Conservation (phyloP, 140 eudicot genomes). For the Oenanthe javanica region DNA sequence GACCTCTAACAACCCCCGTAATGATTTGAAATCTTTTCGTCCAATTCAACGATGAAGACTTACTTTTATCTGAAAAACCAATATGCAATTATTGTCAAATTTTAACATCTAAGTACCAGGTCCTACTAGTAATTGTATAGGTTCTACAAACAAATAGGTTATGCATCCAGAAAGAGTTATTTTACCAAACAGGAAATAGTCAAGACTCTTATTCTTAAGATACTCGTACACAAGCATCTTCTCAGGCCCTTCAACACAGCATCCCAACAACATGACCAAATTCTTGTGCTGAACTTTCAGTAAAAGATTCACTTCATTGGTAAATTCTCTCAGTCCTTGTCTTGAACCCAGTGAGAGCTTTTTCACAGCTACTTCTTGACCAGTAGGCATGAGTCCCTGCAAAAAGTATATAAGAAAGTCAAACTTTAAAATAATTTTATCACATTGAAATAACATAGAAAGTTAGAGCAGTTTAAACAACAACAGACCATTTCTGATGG, state of each 20-base stretch:
- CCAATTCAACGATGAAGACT: conserved; percentile 56
- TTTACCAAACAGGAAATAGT: conserved; percentile 68
- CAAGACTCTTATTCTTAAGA: conserved; percentile 73
- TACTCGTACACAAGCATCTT: conserved; percentile 93
- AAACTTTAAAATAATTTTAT: neutral
- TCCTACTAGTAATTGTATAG: neutral
- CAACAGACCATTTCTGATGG: neutral
- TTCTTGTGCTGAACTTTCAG: conserved; percentile 68
- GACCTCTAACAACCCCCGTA: conserved; percentile 66
- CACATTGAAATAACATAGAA: neutral
- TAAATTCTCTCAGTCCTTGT: conserved; percentile 68
- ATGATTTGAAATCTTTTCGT: conserved; percentile 44
- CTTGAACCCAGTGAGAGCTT: conserved; percentile 61
- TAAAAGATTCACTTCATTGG: conserved; percentile 68
- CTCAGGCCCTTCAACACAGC: conserved; percentile 75
- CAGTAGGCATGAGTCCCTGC: conserved; percentile 77
- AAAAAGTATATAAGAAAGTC: neutral
- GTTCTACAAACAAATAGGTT: neutral
- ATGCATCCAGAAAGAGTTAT: neutral
- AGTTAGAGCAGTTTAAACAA: neutral
- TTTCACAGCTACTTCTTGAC: conserved; percentile 78
- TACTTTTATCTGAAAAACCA: conserved; percentile 36
- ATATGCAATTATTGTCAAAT: neutral
- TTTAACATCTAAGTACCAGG: neutral
- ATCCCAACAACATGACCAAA: conserved; percentile 67